A percentile compares a stretch with the other conserved stretches of the same genome.
phyloP scores from a whole-genome alignment of 1,139 yeast genomes.

The Diutina rugosa region DNA sequence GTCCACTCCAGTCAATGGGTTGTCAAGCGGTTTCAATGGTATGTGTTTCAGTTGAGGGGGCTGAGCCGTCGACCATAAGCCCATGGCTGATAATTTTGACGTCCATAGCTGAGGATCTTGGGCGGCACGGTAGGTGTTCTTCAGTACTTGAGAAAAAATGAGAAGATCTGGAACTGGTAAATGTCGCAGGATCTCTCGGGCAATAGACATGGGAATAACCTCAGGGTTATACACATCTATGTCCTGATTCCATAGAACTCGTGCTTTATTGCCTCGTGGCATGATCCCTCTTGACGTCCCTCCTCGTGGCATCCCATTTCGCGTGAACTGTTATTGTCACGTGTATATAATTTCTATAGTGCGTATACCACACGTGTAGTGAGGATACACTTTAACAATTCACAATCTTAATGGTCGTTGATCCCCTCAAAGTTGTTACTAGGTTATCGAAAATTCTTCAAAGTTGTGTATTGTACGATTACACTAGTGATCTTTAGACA shows the following conservation, averaged over 20 bases:
- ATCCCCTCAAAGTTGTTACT: no score
- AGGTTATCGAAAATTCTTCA: no score
- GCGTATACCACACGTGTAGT: no score
- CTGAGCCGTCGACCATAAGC: conserved; percentile 28
- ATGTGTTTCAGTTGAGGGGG: conserved; percentile 4
- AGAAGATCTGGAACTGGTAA: conserved; percentile 24
- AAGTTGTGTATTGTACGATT: no score
- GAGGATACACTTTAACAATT: no score
- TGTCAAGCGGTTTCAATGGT: conserved; percentile 5
- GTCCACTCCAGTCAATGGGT: conserved; percentile 29
- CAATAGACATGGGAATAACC: conserved; percentile 29
- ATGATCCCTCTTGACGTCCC: not conserved
- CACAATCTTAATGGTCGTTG: no score
- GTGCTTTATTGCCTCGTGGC: conserved; percentile 18
- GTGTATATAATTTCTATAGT: no score
- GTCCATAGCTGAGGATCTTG: conserved; percentile 39
- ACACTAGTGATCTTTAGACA: no score
- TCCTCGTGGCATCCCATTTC: not conserved
- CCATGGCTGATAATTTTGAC: conserved; percentile 31
- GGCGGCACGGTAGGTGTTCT: conserved; percentile 24
- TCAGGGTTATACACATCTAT: conserved; percentile 32
- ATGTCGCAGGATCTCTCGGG: conserved; percentile 21
- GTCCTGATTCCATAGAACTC: conserved; percentile 35
- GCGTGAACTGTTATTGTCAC: not conserved
- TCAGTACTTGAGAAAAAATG: conserved; percentile 22